Evolutionary conservation across 1,284 basidiomycete genomes (phyloP), one percentile per base, ranked within the genome.

Genomic region (Rhizoctonia solani): DNA sequence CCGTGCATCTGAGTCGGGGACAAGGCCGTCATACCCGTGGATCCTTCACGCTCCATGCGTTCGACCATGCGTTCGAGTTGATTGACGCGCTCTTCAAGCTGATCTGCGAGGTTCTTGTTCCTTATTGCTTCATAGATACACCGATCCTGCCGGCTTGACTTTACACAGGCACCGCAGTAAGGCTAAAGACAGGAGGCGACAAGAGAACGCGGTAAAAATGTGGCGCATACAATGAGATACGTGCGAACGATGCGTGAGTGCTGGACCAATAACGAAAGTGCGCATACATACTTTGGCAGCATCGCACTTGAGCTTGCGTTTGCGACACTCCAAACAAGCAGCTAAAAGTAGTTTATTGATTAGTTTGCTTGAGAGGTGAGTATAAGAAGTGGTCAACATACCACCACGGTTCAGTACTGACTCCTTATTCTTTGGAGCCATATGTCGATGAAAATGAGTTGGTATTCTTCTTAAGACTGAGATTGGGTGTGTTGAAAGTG

Each of bases 311-410:
- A 69, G 41, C 27, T 69, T 69, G 29, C 69, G 66, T 42, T 68
- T 67, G 47, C 69, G 56, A 42, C 69, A 69, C 59, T 67, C 69
- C 2, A 69, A 34, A 50, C 69, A 69, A 8, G 69, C 69, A n/a
- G 58, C 58, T 61, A 41, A 46, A 11, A 27, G 41, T 34, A 34
- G 3, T 49, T 19, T 46, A 16, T 16, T 39, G 21, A 13, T 30
- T 19, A 14, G n/a, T 16, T n/a, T 21, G 29, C 8, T 23, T n/a
- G 6, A 41, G 16, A 42, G 16, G 13, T 46, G 19, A 4, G 5
- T 39, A 16, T 16, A 39, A n/a, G n/a, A 8, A 39, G 44, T 34
- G 25, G 4, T 19, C 4, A 2, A 37, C 58, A 19, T 34, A 50
- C 58, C 58, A 23, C 58, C 58, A n/a, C 58, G 58, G 30, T 61